phyloP scores from a whole-genome alignment of 1,139 yeast genomes.

The Taphrina populina region DNA sequence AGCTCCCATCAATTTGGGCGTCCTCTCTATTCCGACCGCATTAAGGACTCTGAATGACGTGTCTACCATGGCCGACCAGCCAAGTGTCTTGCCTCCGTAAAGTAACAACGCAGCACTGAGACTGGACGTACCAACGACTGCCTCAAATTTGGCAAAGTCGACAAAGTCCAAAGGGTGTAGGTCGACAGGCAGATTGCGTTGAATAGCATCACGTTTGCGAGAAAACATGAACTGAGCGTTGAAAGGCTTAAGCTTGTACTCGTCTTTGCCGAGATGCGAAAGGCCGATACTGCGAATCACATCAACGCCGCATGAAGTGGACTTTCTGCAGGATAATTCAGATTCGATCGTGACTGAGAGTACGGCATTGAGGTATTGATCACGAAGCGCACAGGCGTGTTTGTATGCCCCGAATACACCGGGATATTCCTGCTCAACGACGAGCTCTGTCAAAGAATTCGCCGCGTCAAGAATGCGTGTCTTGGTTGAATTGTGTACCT shows the following conservation, averaged over 20 bases:
- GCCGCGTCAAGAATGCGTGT: not conserved
- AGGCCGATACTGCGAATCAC: constrained; percentile 15
- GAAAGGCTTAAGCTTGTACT: constrained; percentile 15
- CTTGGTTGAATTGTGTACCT: constrained; percentile 4
- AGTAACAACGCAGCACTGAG: constrained; percentile 28
- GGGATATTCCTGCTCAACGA: not conserved
- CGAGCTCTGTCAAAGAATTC: not conserved
- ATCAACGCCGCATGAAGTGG: constrained; percentile 22
- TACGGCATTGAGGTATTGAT: constrained; percentile 18
- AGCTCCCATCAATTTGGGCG: constrained; percentile 40
- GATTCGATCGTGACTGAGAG: constrained; percentile 5
- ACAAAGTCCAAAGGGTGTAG: constrained; percentile 20
- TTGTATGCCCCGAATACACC: constrained; percentile 13
- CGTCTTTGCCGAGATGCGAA: constrained; percentile 15
- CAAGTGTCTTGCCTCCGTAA: constrained; percentile 24
- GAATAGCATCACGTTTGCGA: constrained; percentile 56
- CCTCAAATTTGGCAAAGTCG: constrained; percentile 18
- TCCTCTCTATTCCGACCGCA: constrained; percentile 14
- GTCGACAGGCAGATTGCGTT: constrained; percentile 12
- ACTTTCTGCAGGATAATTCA: constrained; percentile 9
- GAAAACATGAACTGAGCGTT: constrained; percentile 65
- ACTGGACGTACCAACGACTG: constrained; percentile 27
- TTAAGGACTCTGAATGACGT: constrained; percentile 17
- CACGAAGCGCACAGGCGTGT: constrained; percentile 8
- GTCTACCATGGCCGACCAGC: constrained; percentile 30